phyloP scores from a whole-genome alignment of 2,329 filamentous ascomycete genomes.

The Pseudogymnoascus sp. region DNA sequence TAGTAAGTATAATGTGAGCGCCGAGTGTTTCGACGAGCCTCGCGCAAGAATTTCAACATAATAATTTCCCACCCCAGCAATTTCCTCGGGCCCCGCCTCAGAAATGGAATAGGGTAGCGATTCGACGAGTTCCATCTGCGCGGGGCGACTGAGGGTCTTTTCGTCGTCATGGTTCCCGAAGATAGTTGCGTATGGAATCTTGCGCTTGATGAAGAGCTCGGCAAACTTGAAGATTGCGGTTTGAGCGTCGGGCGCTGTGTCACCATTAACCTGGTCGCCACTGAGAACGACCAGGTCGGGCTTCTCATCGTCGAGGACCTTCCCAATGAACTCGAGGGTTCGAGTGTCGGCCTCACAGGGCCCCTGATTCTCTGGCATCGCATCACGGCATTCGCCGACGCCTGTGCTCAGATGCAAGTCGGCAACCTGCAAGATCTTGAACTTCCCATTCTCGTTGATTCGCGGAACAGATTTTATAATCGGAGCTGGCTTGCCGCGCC shows the following conservation, averaged over 20 bases:
- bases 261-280: slow-evolving; percentile 93
- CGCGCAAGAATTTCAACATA: slow-evolving; percentile 82
- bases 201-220: slow-evolving; percentile 72
- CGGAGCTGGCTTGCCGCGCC: slow-evolving; percentile 60
- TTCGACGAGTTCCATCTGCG: slow-evolving; percentile 80
- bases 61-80: slow-evolving; percentile 93
- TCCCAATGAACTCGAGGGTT: slow-evolving; percentile 81
- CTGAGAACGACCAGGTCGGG: slow-evolving; percentile 87
- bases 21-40: slow-evolving; percentile 73
- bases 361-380: slow-evolving; percentile 69
- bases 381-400: slow-evolving; percentile 74
- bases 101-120: slow-evolving; percentile 84
- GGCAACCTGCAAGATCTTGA: slow-evolving; percentile 96
- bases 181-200: slow-evolving; percentile 87
- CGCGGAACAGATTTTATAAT: slow-evolving; percentile 64
- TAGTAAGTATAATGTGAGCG: slow-evolving; percentile 87
- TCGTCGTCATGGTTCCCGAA: slow-evolving; percentile 98
- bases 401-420: slow-evolving; percentile 92
- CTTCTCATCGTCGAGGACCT: slow-evolving; percentile 82
- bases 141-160: slow-evolving; percentile 60
- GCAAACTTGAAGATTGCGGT: slow-evolving; percentile 92
- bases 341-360: slow-evolving; percentile 86
- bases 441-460: slow-evolving; percentile 81
- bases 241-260: slow-evolving; percentile 83
- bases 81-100: slow-evolving; percentile 69